Percentiles rank a stretch among this genome's conserved stretches.
Conservation (phyloP, 345 rosid species). For the Crucihimalaya himalaica region DNA sequence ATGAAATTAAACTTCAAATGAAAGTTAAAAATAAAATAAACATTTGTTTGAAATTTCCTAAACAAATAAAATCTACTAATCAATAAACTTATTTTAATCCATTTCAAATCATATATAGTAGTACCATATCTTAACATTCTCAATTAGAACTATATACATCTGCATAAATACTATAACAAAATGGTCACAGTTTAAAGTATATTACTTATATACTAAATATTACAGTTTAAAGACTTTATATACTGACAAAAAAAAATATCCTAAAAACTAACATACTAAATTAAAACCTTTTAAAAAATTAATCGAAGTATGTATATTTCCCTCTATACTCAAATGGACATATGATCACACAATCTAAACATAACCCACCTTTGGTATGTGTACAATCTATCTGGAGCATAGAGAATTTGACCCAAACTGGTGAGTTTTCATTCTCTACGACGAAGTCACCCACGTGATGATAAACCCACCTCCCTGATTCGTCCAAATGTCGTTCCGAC, state of each 20-base stretch:
- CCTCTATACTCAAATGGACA: constrained; percentile 58
- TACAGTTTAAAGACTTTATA: neutral
- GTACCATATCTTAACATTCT: neutral
- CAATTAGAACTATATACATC: neutral
- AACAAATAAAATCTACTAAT: too few relatives aligned
- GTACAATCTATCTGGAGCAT: constrained; percentile 97
- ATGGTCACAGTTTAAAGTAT: neutral
- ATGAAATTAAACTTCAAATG: too few relatives aligned
- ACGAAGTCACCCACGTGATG: constrained; percentile 77
- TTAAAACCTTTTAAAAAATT: neutral
- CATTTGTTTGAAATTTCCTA: too few relatives aligned
- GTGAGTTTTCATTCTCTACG: constrained; percentile 44
- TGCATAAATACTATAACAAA: neutral
- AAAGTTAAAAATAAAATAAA: too few relatives aligned
- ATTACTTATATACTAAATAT: neutral
- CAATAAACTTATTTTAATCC: too few relatives aligned
- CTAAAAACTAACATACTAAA: constrained; percentile 12
- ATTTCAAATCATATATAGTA: neutral
- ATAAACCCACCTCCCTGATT: constrained; percentile 70
- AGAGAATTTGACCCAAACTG: constrained; percentile 64
- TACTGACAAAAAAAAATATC: neutral
- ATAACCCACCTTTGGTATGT: constrained; percentile 93
- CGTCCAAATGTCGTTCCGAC: constrained; percentile 57
- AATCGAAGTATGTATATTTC: constrained; percentile 25
- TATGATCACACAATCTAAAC: constrained; percentile 72